Evolutionary conservation across 345 rosid species (phyloP).

Genomic region (Pelargonium nanum): DNA sequence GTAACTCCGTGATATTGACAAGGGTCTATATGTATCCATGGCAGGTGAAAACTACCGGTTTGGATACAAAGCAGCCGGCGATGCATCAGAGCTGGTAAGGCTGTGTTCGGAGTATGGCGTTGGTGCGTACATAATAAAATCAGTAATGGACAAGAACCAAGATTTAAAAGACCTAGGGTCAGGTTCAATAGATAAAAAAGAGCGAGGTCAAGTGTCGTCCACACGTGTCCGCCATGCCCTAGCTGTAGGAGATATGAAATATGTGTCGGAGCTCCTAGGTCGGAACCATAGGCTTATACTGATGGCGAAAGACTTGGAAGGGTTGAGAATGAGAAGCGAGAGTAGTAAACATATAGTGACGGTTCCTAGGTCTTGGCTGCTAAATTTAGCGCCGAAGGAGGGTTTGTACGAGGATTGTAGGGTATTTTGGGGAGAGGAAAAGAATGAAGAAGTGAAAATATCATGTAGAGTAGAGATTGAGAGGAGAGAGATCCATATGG

Average conservation of each 20-base stretch:
- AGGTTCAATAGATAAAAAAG: conserved; percentile 34
- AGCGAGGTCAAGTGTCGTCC: conserved; percentile 88
- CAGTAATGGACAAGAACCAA: conserved; percentile 83
- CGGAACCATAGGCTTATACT: conserved; percentile 66
- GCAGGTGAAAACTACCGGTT: conserved; percentile 85
- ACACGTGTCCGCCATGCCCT: conserved; percentile 91
- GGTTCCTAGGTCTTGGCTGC: conserved; percentile 40
- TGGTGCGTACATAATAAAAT: conserved; percentile 54
- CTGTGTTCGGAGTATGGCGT: conserved; percentile 63
- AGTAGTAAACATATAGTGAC: conserved; percentile 32
- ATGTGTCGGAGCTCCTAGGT: conserved; percentile 80
- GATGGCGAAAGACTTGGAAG: conserved; percentile 25
- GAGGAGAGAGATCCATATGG: conserved; percentile 42
- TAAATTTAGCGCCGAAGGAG: conserved; percentile 69
- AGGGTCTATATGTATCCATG: conserved; percentile 7
- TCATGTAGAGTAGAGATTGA: conserved; percentile 60
- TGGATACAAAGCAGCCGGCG: conserved; percentile 90
- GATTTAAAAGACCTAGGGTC: conserved; percentile 22
- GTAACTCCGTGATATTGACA: conserved; percentile 1
- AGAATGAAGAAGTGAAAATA: conserved; percentile 9
- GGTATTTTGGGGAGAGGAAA: conserved; percentile 30
- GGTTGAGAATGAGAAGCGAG: conserved; percentile 10
- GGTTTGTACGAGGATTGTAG: conserved; percentile 52
- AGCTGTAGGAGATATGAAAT: conserved; percentile 61
- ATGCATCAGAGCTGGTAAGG: conserved; percentile 57